Evolutionary conservation across 2,329 filamentous ascomycete species (phyloP).

Genomic region (Cucurbitaria berberidis): DNA sequence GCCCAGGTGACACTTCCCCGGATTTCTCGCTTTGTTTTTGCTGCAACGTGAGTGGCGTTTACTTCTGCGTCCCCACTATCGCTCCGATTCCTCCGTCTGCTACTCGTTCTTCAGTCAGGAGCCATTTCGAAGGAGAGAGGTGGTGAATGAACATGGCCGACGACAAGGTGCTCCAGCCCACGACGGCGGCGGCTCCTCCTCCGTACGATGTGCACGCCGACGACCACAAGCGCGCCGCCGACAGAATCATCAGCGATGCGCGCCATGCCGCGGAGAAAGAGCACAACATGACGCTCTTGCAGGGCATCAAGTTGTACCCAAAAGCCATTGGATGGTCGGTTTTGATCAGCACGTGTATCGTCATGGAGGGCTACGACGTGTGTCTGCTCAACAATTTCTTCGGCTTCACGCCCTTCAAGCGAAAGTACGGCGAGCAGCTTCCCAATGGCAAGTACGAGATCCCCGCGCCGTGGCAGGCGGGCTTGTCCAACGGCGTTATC

Average conservation of each 20-base stretch:
- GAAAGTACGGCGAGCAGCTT: slow-evolving; percentile 52
- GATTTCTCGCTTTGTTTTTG: slow-evolving; percentile 11
- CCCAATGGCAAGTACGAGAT: slow-evolving; percentile 52
- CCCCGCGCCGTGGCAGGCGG: slow-evolving; percentile 55
- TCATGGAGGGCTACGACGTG: slow-evolving; percentile 90
- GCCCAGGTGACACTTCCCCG: slow-evolving; percentile 20
- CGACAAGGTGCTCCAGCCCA: slow-evolving; percentile 35
- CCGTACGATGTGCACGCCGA: slow-evolving; percentile 19
- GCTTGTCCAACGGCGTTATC: slow-evolving; percentile 55
- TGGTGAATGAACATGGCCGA: slow-evolving; percentile 9
- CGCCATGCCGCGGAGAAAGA: slow-evolving; percentile 56
- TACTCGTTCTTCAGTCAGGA: neutral
- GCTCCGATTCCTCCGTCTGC: neutral
- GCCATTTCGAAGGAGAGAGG: neutral
- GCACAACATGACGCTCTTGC: slow-evolving; percentile 63
- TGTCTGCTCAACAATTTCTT: slow-evolving; percentile 83
- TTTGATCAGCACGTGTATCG: slow-evolving; percentile 87
- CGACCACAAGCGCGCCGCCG: slow-evolving; percentile 36
- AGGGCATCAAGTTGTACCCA: slow-evolving; percentile 82
- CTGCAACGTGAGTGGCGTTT: slow-evolving; percentile 4
- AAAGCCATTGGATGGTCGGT: slow-evolving; percentile 86
- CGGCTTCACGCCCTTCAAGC: slow-evolving; percentile 55
- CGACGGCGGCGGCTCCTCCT: slow-evolving; percentile 6
- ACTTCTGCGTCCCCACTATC: neutral
- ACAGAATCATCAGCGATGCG: slow-evolving; percentile 50